phyloP scores from a whole-genome alignment of 2,329 filamentous ascomycete species.

The Whalleya microplaca region DNA sequence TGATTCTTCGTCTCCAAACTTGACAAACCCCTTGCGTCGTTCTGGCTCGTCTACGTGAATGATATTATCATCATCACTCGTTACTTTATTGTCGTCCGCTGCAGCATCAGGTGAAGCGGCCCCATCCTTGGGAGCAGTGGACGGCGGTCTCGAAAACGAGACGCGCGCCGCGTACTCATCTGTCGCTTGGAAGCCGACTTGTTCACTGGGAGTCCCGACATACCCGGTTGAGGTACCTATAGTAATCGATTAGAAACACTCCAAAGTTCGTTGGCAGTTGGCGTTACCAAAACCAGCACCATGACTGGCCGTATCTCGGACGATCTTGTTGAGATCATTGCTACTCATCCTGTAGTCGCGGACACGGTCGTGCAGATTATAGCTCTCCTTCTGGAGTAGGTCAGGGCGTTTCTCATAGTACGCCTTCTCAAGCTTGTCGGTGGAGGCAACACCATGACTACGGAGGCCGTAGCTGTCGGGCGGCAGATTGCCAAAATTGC shows the following conservation, averaged over 20 bases:
- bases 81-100: slow-evolving; percentile 30
- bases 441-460: slow-evolving; percentile 76
- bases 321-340: slow-evolving; percentile 87
- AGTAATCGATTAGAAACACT: slow-evolving; percentile 38
- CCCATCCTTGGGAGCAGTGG: slow-evolving; percentile 44
- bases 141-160: slow-evolving; percentile 63
- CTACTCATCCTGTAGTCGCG: slow-evolving; percentile 85
- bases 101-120: slow-evolving; percentile 34
- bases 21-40: slow-evolving; percentile 47
- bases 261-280: slow-evolving; percentile 32
- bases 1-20: slow-evolving; percentile 50
- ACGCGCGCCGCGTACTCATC: slow-evolving; percentile 83
- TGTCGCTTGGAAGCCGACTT: slow-evolving; percentile 84
- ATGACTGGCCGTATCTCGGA: slow-evolving; percentile 68
- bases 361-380: slow-evolving; percentile 57
- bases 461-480: slow-evolving; percentile 93
- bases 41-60: slow-evolving; percentile 78
- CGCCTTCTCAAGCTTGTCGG: slow-evolving; percentile 84
- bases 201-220: slow-evolving; percentile 81
- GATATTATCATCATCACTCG: slow-evolving; percentile 60
- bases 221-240: slow-evolving; percentile 67
- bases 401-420: slow-evolving; percentile 95
- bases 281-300: slow-evolving; percentile 56
- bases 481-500: slow-evolving; percentile 68
- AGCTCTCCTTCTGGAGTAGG: slow-evolving; percentile 73